Base-by-base conservation (phyloP, 2,329 filamentous ascomycete species). In the Arthroderma sp. region DNA sequence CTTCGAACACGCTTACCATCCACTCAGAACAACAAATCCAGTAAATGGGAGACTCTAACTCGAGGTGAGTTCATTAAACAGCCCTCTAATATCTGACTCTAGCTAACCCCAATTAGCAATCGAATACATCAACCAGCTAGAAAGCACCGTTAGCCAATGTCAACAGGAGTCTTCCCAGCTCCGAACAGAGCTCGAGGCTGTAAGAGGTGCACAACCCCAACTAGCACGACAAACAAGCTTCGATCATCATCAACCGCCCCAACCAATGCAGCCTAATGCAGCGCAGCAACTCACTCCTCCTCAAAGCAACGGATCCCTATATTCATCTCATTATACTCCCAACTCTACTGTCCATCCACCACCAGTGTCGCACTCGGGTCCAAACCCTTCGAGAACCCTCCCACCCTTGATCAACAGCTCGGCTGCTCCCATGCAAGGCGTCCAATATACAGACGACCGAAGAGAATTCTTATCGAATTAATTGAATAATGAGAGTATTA, bases 31-130 rank as follows among this genome's bases (percentile, higher is more conserved):
- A 70, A 69, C 53, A 72, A 72, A 50, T 71, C 69, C 5, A 71
- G 69, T 55, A 72, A 72, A 57, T 71, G 69, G 69, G 69, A 72
- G 50, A 72, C 68, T 1, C 52, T 72, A 15, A 69, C 66, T 27
- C 57, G 66, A 61, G 66, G 66, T 69, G 57, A 41, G 54, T 43
- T 29, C 15, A 22, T 22, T 22, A 22, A 22, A 22, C 15, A 22
- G 15, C 3, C 15, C 15, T 22, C 2, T 1, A 22, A 22, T 9
- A 34, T 34, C 53, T 56, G 43, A 59, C 48, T 22, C 29, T 30
- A 9, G 29, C 30, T 50, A 62, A 68, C 67, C 9, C 67, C 68
- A 7, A 22, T 15, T 50, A 64, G 69, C 69, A 11, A 71, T 71
- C 43, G 69, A 72, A 40, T 70, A 72, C 43, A 72, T 72, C 43